Base-by-base conservation (phyloP, 2,329 filamentous ascomycete species). In the Aureobasidium vineae region DNA sequence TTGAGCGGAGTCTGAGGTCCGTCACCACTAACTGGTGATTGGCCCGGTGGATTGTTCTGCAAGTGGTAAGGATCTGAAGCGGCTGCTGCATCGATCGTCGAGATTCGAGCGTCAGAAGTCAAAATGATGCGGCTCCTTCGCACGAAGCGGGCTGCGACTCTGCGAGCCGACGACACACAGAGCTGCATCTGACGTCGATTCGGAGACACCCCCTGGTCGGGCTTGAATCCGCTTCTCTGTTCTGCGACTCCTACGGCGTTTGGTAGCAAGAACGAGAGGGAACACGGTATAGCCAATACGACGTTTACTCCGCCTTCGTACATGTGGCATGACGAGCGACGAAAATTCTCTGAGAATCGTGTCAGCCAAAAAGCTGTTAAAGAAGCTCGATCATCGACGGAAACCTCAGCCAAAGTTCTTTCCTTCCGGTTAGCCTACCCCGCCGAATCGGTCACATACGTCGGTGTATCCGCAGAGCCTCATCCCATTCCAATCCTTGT, bases 401-500 rank as follows among this genome's bases (percentile, higher is more conserved):
- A 16, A 28, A 15, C 47, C 23, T 19, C 23, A 31, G 23, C 47
- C 13, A 23, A 19, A 31, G 23, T 3, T 50, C 16, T 60, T 47
- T 41, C 38, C 16, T 28, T 31, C 15, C 36, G 31, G 36, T 33
- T 57, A 43, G 38, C 23, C 38, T 57, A 57, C 54, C 36, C 54
- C 54, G 59, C 45, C 31, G 45, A 19, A 50, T 50, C 47, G 47
- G 47, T 31, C 47, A 31, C 23, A 28, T 50, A 61, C 41, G 57
- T 61, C 57, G 43, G 41, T 45, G 23, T 31, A 31, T 19, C 57
- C 57, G 57, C 59, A 63, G 59, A 63, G 59, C 59, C 59, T 38
- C 59, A 63, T 47, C 33, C 40, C 45, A 40, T 63, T 63, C 26
- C 57, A 61, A 49, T 49, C 40, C 41, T 61, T 45, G 59, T 28